phyloP scores from a whole-genome alignment of 73 alveolate genomes.

The Paramecium biaurelia region DNA sequence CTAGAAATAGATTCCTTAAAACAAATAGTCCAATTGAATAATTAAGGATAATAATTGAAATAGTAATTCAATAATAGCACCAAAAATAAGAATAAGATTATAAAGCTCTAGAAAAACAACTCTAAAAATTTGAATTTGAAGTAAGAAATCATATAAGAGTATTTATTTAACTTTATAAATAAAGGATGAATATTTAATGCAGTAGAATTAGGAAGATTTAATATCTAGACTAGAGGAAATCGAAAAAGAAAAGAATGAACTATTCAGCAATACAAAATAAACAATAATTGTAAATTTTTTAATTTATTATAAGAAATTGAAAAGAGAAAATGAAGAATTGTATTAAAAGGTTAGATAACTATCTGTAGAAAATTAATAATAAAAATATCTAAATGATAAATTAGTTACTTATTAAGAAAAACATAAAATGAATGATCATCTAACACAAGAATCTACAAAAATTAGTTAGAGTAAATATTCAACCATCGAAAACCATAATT shows the following conservation, averaged over 20 bases:
- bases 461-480: slow-evolving; percentile 4
- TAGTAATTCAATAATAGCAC: not conserved
- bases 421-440: not conserved
- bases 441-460: not conserved
- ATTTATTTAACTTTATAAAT: not conserved
- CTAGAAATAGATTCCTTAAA: not conserved
- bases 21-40: not conserved
- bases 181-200: slow-evolving; percentile 4
- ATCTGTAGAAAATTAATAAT: not conserved
- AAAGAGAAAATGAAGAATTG: slow-evolving; percentile 21
- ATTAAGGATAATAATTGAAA: not conserved
- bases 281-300: not conserved
- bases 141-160: not conserved
- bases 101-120: not conserved
- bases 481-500: not conserved
- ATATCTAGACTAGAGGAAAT: not conserved
- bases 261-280: not conserved
- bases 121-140: not conserved
- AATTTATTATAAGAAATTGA: not conserved
- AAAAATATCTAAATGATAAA: not conserved
- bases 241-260: not conserved
- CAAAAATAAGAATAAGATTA: not conserved
- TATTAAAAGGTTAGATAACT: not conserved
- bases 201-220: not conserved
- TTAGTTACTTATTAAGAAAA: not conserved